Percentiles rank a stretch among this genome's conserved stretches.
Conservation (phyloP, 1,139 yeast genomes). For the Blastobotrys persicus region DNA sequence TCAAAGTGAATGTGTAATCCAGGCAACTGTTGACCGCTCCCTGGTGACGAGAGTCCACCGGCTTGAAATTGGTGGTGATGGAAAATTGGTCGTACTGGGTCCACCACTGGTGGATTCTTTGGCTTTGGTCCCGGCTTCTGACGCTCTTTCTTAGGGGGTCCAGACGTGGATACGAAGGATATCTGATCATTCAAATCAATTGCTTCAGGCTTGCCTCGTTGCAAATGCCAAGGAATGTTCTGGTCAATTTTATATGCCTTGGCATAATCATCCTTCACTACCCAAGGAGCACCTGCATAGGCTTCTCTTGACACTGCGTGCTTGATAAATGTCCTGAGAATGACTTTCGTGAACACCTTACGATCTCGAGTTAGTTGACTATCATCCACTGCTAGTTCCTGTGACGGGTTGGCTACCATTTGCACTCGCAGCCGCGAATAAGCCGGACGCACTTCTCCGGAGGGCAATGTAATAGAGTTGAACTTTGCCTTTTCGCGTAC, state of each 20-base stretch:
- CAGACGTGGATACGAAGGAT: neutral
- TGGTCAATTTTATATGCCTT: conserved; percentile 38
- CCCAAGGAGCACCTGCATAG: conserved; percentile 95
- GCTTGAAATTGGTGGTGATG: conserved; percentile 2
- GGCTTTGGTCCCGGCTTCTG: conserved; percentile 7
- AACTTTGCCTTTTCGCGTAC: conserved; percentile 54
- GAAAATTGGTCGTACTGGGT: neutral
- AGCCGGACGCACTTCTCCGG: conserved; percentile 54
- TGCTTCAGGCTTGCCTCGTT: neutral
- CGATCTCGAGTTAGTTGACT: conserved; percentile 77
- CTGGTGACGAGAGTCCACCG: neutral
- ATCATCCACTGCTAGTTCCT: conserved; percentile 70
- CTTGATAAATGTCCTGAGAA: conserved; percentile 84
- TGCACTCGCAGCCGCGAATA: conserved; percentile 71
- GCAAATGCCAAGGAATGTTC: conserved; percentile 35
- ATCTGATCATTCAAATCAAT: neutral
- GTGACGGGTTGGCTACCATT: conserved; percentile 45
- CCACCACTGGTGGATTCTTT: conserved; percentile 6
- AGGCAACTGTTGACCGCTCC: neutral
- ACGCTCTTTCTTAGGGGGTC: conserved; percentile 9
- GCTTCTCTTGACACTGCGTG: conserved; percentile 78
- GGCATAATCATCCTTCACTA: conserved; percentile 73
- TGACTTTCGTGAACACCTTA: conserved; percentile 83
- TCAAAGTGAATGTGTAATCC: conserved; percentile 5
- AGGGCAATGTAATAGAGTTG: conserved; percentile 40